Base-by-base conservation (phyloP, 306 rosid genomes). In the Glycine soja region DNA sequence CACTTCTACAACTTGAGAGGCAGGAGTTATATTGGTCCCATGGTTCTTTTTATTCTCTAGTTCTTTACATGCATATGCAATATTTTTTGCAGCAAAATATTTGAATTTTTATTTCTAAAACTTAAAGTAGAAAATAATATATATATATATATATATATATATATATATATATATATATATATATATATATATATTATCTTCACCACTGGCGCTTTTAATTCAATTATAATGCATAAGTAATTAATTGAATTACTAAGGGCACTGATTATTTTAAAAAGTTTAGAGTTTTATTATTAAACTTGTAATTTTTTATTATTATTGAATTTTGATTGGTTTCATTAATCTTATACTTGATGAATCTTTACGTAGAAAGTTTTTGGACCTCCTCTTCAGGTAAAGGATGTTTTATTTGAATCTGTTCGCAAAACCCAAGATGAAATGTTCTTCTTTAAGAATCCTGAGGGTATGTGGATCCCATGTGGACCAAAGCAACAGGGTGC, bases 351-450 rank as follows among this genome's bases (percentile, higher is more conserved):
- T 51, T 38, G 13, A 57, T 79, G 76, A 64, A 66, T 71, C 62
- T 71, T 71, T 18, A 40, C 30, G 56, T 78, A 54, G 64, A 18
- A 52, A 14, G 9, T 16, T 16, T 66, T 11, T 67, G 47, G 47
- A 50, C 52, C 64, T 61, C 12, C 58, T 75, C 42, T 47, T 81
- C 91, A 96, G 99, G 99, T 96, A 75, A 93, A 96, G 85, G 99
- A 96, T 83, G 99, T 96, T 62, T 88, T 96, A 38, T 96, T 96
- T 48, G 99, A 96, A 84, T 98, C 99, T 61, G 97, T 96, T 54
- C 99, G 99, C 62, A 96, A 96, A 90, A 96, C 99, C 38, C 99
- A 96, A 90, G 99, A 96, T 74, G 98, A 98, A 16, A 96, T 96
- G 99, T 93, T 86, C 87, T 96, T 96, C 87, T 65, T 83, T 59